These are phyloP conservation scores for Candida sojae DNA, from an alignment of 1,139 yeast genomes.

Conservation along the genomic window DNA sequence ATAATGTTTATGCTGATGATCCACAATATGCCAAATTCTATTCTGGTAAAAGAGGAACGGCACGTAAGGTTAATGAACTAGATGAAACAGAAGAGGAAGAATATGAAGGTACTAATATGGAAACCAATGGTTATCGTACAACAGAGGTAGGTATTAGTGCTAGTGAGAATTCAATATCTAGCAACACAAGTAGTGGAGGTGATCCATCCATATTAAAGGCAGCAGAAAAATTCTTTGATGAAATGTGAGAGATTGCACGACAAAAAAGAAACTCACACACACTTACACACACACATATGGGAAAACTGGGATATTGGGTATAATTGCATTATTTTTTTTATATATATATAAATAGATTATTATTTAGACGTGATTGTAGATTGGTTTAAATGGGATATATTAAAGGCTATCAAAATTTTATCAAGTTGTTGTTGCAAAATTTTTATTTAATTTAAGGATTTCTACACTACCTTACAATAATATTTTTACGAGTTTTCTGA, in stretches of 20 bases:
- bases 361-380: no score
- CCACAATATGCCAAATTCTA: constrained; percentile 27
- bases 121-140: background rate
- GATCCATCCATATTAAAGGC: constrained; percentile 21
- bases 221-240: constrained; percentile 28
- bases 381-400: no score
- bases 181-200: constrained; percentile 7
- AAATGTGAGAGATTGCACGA: background rate
- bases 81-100: background rate
- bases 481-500: background rate
- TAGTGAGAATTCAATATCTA: background rate
- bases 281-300: background rate
- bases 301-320: background rate
- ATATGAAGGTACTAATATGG: background rate
- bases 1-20: constrained; percentile 14
- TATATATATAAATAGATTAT: background rate
- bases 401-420: no score
- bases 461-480: no score
- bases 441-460: no score
- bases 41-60: constrained; percentile 9
- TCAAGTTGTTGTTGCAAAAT: background rate
- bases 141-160: background rate
- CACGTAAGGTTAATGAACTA: background rate
- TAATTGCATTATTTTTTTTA: no score
- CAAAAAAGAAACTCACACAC: no score